These are phyloP conservation scores for Naganishia sp. DNA, from an alignment of 1,284 basidiomycete genomes.

Conservation along the genomic window DNA sequence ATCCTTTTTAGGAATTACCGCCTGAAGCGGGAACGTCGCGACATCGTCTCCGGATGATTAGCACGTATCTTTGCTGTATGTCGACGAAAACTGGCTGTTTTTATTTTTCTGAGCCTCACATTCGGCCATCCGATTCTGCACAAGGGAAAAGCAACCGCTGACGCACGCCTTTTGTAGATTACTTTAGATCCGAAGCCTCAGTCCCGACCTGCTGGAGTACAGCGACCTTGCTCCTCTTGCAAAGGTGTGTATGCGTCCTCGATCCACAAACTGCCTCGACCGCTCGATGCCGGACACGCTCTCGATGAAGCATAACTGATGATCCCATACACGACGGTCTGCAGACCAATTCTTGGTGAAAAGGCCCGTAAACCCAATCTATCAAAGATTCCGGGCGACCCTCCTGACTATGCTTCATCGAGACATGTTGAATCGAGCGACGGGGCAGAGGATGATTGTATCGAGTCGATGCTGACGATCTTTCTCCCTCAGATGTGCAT, in stretches of 20 bases:
- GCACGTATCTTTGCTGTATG: slow-evolving; percentile 31
- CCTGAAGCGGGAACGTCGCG: slow-evolving; percentile 30
- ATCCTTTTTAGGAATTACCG: slow-evolving; percentile 35
- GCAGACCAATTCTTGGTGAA: slow-evolving; percentile 32
- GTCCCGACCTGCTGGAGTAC: no score
- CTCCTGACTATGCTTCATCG: slow-evolving; percentile 33
- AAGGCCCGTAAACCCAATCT: slow-evolving; percentile 32
- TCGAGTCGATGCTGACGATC: not conserved
- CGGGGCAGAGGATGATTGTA: not conserved
- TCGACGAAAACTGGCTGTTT: slow-evolving; percentile 38
- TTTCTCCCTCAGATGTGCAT: not conserved
- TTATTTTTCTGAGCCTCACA: slow-evolving; percentile 33
- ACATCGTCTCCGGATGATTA: slow-evolving; percentile 35
- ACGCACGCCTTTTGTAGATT: not conserved
- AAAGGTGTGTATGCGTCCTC: slow-evolving; percentile 18
- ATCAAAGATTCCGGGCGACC: slow-evolving; percentile 36
- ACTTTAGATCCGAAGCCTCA: not conserved
- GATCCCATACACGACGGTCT: slow-evolving; percentile 36
- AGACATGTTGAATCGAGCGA: not conserved
- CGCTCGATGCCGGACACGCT: not conserved
- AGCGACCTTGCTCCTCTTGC: no score
- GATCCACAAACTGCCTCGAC: not conserved
- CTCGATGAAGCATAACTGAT: slow-evolving; percentile 29
- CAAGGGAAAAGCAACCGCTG: not conserved
- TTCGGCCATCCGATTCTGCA: not conserved